Evolutionary conservation across 352 stramenopile genomes (phyloP), one percentile per base, ranked within the genome.

Genomic region (Phytophthora chlamydospora): DNA sequence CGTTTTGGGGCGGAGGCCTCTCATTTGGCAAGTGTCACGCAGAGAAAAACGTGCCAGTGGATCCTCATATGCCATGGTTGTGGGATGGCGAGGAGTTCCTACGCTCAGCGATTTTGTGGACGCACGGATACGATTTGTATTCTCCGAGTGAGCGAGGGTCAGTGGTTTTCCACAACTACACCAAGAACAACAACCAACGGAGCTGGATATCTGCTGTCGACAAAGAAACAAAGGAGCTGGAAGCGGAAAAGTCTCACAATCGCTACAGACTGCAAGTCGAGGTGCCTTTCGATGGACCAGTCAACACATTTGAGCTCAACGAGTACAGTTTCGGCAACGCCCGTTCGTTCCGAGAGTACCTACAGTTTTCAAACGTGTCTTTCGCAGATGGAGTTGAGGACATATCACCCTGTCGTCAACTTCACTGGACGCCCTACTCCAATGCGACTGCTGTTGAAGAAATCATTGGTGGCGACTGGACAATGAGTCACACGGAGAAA

Each of bases 11-110:
- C 14, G 83, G 78, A 2, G 83, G 83, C 3, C 72, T 92, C 8
- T 89, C 76, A 24, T 92, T 92, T 57, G 76, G 75, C 64, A 92
- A 92, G 60, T 92, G 83, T 53, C 83, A 92, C 63, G 81, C 83
- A 8, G 83, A 92, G 69, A 68, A 68, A 6, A 83, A 83, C 11
- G 81, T 87, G 27, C 73, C 58, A 3, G 72, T 92, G 29, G 83
- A 92, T 49, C 76, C 79, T 14, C 81, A 90, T 57, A 90, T 76
- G 29, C 71, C 88, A 8, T 88, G 78, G 75, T 79, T 88, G 45
- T 88, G 83, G 52, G 78, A 88, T 40, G 76, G 76, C 16, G 76
- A 86, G 46, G 78, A 86, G 39, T 88, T 88, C 39, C 32, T 88
- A 51, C 73, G 78, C 11, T 66, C 75, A 34, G 78, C 75, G 17